Evolutionary conservation across 2,329 filamentous ascomycete genomes (phyloP).

Genomic region (Nectriaceae sp.): DNA sequence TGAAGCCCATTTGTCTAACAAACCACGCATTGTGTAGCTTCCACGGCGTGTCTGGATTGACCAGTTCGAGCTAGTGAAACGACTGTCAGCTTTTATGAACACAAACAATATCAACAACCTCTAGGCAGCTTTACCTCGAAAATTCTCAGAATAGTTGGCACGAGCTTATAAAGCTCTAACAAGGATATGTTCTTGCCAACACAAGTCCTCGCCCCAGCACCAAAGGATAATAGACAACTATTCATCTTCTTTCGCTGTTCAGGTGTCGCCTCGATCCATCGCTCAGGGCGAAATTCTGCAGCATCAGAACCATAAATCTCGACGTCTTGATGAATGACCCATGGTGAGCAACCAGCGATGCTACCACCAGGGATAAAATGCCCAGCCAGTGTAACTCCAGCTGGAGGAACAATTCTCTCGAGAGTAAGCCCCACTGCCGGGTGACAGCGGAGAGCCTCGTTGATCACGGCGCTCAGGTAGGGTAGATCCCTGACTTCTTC

Average conservation of each 20-base stretch:
- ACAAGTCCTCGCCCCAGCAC: conserved; percentile 68
- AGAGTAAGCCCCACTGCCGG: conserved; percentile 71
- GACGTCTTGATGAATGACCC: conserved; percentile 69
- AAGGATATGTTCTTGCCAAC: conserved; percentile 66
- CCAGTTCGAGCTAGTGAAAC: conserved; percentile 49
- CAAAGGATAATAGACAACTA: conserved; percentile 54
- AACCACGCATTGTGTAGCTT: conserved; percentile 62
- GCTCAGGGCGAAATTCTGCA: conserved; percentile 66
- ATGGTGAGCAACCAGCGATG: conserved; percentile 72
- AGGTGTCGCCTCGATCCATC: conserved; percentile 58
- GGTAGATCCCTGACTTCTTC: conserved; percentile 67
- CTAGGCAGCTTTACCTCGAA: conserved; percentile 19
- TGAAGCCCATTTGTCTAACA: conserved; percentile 58
- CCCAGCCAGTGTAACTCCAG: conserved; percentile 63
- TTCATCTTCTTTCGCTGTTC: conserved; percentile 31
- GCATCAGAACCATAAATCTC: conserved; percentile 69
- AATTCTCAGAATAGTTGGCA: conserved; percentile 38
- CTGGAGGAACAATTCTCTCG: conserved; percentile 68
- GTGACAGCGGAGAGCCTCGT: conserved; percentile 75
- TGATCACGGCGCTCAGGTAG: conserved; percentile 75
- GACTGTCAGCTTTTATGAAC: background rate
- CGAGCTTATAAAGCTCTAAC: conserved; percentile 63
- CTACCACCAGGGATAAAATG: conserved; percentile 65
- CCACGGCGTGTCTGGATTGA: conserved; percentile 56
- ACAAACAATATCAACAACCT: too few relatives aligned